A percentile compares a stretch with the other conserved stretches of the same genome.
These are phyloP conservation scores for Cryphonectria radicalis DNA, from an alignment of 2,329 filamentous ascomycete genomes.

Conservation along the genomic window DNA sequence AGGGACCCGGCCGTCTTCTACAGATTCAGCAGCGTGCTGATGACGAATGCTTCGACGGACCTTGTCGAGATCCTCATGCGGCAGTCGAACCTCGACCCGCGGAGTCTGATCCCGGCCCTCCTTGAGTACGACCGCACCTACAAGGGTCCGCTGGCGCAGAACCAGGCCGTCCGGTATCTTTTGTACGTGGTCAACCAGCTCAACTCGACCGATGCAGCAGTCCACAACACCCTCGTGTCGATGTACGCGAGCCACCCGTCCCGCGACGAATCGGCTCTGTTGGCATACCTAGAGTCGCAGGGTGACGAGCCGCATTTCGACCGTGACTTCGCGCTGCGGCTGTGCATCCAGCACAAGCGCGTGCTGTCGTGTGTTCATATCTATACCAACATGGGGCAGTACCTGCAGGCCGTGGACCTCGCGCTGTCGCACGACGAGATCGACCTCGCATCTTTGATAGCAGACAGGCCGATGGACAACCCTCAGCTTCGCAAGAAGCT, in stretches of 20 bases:
- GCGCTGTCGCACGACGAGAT: conserved; percentile 88
- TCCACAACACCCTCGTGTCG: conserved; percentile 96
- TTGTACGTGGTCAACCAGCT: conserved; percentile 91
- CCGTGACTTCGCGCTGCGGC: conserved; percentile 90
- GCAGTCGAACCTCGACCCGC: conserved; percentile 80
- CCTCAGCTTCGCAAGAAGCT: conserved; percentile 85
- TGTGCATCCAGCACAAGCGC: conserved; percentile 93
- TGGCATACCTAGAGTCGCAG: conserved; percentile 89
- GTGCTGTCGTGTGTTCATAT: conserved; percentile 96
- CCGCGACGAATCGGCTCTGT: conserved; percentile 80
- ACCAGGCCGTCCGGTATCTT: conserved; percentile 92
- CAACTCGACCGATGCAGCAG: conserved; percentile 77
- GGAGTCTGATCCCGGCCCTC: conserved; percentile 88
- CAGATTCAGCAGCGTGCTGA: conserved; percentile 94
- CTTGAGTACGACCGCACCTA: conserved; percentile 89
- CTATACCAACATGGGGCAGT: conserved; percentile 95
- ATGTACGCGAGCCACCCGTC: conserved; percentile 90
- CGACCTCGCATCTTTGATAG: conserved; percentile 86
- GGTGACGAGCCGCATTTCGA: conserved; percentile 87
- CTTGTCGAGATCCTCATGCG: conserved; percentile 96
- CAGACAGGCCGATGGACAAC: conserved; percentile 81
- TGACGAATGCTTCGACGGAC: conserved; percentile 83
- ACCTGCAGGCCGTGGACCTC: conserved; percentile 88
- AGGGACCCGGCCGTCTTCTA: conserved; percentile 93
- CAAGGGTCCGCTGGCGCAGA: conserved; percentile 69